Base-by-base conservation (phyloP, 768 basidiomycete species). In the Mycena galopus region DNA sequence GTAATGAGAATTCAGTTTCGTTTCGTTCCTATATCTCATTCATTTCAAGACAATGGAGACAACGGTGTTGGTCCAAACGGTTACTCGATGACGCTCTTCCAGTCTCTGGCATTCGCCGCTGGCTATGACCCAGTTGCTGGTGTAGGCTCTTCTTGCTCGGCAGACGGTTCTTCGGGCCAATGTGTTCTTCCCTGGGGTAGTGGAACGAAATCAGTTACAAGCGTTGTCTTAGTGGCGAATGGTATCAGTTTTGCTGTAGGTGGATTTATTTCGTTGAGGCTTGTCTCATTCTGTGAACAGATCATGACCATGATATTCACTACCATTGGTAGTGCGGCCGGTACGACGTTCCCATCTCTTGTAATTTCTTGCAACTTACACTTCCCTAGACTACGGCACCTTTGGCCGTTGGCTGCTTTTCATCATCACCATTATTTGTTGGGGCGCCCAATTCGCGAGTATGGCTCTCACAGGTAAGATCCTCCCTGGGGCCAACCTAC, bases 261-360 rank as follows among this genome's bases (percentile, higher is more conserved):
- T 82, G n/a, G n/a, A n/a, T n/a, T 30, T 25, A 37, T 29, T 3
- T 25, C 25, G n/a, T 65, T 12, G 21, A 58, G 2, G 6, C 53
- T 7, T n/a, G 23, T 35, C 53, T 32, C 35, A 65, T n/a, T 27
- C 47, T 65, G 7, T 23, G 12, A 47, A 21, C 27, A 92, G 91
- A 83, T 94, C 21, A 94, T 95, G 93, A 94, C 94, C 0, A 72
- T 87, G 35, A 89, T 95, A 57, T 94, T 96, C 82, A 96, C 94
- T 2, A 94, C 93, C 0, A 90, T 96, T 50, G 90, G 91, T 33
- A 90, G 90, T 25, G 90, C 91, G 4, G 92, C 92, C 0, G 93
- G 73, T 74, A 67, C n/a, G 69, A 7, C 25, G 47, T 44, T 8
- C 21, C 5, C 4, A 21, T 35, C 12, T 7, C 14, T 42, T 56